A percentile compares a stretch with the other conserved stretches of the same genome.
Evolutionary conservation across 441 rosid genomes (phyloP).

Genomic region (Geranium incanum): DNA sequence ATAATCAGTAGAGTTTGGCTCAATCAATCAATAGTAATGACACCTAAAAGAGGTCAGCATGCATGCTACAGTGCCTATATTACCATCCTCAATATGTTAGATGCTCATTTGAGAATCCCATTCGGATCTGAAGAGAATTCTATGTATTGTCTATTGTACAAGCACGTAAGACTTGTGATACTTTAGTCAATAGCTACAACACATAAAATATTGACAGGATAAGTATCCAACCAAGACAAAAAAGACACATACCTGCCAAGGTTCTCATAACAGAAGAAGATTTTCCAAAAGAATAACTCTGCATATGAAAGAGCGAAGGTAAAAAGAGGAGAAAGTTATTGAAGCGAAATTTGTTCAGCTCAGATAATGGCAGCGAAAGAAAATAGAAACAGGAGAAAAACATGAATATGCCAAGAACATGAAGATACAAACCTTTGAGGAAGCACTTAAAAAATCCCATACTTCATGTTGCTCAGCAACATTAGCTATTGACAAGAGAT

Average conservation of each 20-base stretch:
- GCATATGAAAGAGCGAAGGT: conserved; percentile 13
- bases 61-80: not conserved
- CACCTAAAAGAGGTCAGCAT: not conserved
- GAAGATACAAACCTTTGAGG: conserved; percentile 63
- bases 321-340: conserved; percentile 17
- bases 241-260: conserved; percentile 62
- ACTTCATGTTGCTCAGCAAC: conserved; percentile 99
- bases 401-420: conserved; percentile 6
- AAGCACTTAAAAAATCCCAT: conserved; percentile 85
- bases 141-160: not conserved
- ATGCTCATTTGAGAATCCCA: not conserved
- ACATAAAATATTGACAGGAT: conserved; percentile 9
- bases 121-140: not conserved
- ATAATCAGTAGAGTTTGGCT: not conserved
- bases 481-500: conserved; percentile 90
- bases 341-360: conserved; percentile 17
- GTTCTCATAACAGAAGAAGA: conserved; percentile 86
- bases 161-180: not conserved
- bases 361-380: not conserved
- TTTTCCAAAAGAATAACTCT: conserved; percentile 93
- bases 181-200: not conserved
- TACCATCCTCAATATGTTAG: not conserved
- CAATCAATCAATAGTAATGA: not conserved
- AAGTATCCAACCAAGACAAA: conserved; percentile 16
- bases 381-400: not conserved